Base-by-base conservation (phyloP, 228 moss, liverwort and hornwort species). In the Sphagnum fallax region DNA sequence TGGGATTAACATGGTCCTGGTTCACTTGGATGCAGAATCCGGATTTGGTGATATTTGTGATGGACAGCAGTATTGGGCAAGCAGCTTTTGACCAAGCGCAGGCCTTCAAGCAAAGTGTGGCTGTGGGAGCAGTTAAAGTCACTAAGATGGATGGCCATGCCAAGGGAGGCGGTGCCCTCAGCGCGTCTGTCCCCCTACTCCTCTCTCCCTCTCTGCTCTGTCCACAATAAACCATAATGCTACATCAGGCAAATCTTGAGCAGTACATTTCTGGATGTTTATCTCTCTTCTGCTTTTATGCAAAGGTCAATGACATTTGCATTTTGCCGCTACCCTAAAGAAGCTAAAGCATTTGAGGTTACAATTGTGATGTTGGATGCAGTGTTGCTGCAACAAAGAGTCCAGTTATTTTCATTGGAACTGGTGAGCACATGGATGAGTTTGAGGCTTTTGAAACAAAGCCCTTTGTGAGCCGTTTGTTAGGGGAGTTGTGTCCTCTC, bases 71-170 rank as follows among this genome's bases (percentile, higher is more conserved):
- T 71, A 95, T 92, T 62, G 92, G 92, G 52, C 92, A 95, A 55
- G 94, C 92, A 11, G 92, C 90, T 58, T 92, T 95, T 87, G 95
- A 92, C 71, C 90, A 95, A 64, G 92, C 95, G 13, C 87, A 90
- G 81, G 95, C 95, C 53, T 92, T 95, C 76, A 95, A 92, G 75
- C 83, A 90, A 66, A 95, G 90, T 79, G 85, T 91, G 66, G 89
- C 89, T 65, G 92, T 92, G 47, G 95, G 92, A 79, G 95, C 95
- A 66, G 92, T 92, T 50, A 90, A 92, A 73, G 80, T 95, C 8
- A 90, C 92, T 7, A 95, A 95, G 77, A 92, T 95, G 95, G 95
- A 95, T 76, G 92, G 92, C 62, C 92, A 95, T 85, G 92, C 95
- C 6, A 90, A 89, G 82, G 95, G 95, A 78, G 90, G 95, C 64